A percentile compares a stretch with the other conserved stretches of the same genome.
Evolutionary conservation across 441 rosid genomes (phyloP).

Genomic region (Pelargonium citronellum): DNA sequence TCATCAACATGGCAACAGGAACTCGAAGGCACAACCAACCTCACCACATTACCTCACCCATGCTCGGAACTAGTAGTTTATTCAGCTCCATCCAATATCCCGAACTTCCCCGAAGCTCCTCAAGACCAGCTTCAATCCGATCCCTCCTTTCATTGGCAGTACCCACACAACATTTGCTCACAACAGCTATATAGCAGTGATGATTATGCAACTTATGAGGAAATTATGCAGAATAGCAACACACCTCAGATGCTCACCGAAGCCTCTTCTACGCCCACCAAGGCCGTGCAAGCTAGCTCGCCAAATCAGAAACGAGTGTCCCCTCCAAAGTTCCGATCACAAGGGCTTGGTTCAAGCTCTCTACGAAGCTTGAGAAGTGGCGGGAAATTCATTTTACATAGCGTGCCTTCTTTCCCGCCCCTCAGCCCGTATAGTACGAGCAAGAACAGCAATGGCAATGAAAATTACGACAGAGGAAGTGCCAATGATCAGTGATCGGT

Average conservation of each 20-base stretch:
- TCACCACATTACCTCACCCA: slow-evolving; percentile 23
- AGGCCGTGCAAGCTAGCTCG: slow-evolving; percentile 14
- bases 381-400: slow-evolving; percentile 20
- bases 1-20: slow-evolving; percentile 22
- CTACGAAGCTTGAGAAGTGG: slow-evolving; percentile 21
- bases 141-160: slow-evolving; percentile 11
- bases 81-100: slow-evolving; percentile 16
- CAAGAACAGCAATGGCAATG: slow-evolving; percentile 13
- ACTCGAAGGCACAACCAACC: slow-evolving; percentile 18
- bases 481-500: slow-evolving; percentile 10
- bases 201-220: slow-evolving; percentile 1
- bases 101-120: slow-evolving; percentile 6
- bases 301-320: slow-evolving; percentile 29
- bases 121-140: slow-evolving; percentile 15
- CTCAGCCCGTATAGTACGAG: slow-evolving; percentile 25
- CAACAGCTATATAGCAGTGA: slow-evolving; percentile 17
- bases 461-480: slow-evolving; percentile 12
- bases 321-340: slow-evolving; percentile 22
- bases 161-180: slow-evolving; percentile 13
- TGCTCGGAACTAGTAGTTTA: slow-evolving; percentile 18
- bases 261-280: slow-evolving; percentile 22
- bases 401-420: slow-evolving; percentile 32
- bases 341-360: slow-evolving; percentile 18
- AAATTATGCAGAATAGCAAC: slow-evolving; percentile 17
- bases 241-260: slow-evolving; percentile 16